Evolutionary conservation across 495 filamentous ascomycete species (phyloP), one percentile per base, ranked within the genome.

Genomic region (Penicillium cinerascens): DNA sequence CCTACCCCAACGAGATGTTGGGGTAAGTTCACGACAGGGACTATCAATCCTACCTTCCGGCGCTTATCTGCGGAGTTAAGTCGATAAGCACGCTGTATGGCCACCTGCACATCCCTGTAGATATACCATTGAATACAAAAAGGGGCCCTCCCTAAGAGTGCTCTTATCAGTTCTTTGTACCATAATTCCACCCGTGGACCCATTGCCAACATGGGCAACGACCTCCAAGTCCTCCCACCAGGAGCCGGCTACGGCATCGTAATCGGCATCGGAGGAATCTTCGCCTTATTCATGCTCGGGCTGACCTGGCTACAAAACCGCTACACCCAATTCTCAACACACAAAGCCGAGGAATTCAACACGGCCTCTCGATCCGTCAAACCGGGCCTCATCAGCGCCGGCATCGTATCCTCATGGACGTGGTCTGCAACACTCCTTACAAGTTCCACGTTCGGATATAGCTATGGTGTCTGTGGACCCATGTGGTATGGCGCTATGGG

Each of bases 161-260:
- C 9, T 33, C 29, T 33, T 33, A 33, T 33, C 29, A 33, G 2
- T 2, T 15, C 13, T 10, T 9, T 33, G 22, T 13, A 33, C 29
- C 10, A 33, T 10, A 10, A 2, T 11, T 13, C 8, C 10, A 13
- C 29, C 11, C 27, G 11, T 8, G 11, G 26, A 1, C 29, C 8
- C 29, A 43, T 8, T 18, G 26, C 33, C 29, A n/a, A n/a, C n/a
- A 65, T 65, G 61, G 52, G 36, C 9, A 16, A 56, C 41, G 52
- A 58, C 11, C 54, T 67, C 23, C 60, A 54, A 41, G 60, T 66
- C 17, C 63, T 68, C 3, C 60, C 65, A 5, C 43, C 61, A 0
- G 68, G 68, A 11, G 73, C 64, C 9, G 73, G 73, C 18, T 79
- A 78, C 49, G 76, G 75, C 43, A 72, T 79, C 46, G 74, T 79